phyloP scores from a whole-genome alignment of 1,139 yeast species.

The Chernovozyma sophiae-reginae region DNA sequence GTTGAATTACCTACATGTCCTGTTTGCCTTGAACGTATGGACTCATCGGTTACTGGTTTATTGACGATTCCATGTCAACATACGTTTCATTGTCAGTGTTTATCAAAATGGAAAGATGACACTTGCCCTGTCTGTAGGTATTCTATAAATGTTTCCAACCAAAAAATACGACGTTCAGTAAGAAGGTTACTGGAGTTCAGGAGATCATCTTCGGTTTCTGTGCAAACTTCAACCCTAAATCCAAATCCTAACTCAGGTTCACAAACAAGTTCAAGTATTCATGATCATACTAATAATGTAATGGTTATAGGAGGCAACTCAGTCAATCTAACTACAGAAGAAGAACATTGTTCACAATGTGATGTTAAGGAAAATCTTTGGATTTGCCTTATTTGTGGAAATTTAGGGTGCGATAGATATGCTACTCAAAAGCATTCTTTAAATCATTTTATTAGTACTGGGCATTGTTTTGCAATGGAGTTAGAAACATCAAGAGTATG shows the following conservation, averaged over 20 bases:
- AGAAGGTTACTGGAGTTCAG: constrained; percentile 31
- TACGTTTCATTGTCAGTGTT: constrained; percentile 87
- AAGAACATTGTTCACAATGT: constrained; percentile 37
- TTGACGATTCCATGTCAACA: constrained; percentile 91
- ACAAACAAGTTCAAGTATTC: not conserved
- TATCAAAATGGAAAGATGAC: constrained; percentile 87
- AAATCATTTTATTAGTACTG: constrained; percentile 70
- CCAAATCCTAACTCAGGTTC: not conserved
- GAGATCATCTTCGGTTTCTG: constrained; percentile 7
- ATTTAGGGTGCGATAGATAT: constrained; percentile 57
- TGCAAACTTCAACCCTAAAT: not conserved
- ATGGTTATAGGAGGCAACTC: not conserved
- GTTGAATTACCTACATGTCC: constrained; percentile 90
- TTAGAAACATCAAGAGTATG: constrained; percentile 80
- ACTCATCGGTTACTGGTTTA: constrained; percentile 73
- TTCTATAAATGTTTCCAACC: constrained; percentile 46
- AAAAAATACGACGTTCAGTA: constrained; percentile 30
- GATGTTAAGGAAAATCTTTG: constrained; percentile 28
- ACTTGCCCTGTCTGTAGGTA: constrained; percentile 91
- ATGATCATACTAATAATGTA: not conserved
- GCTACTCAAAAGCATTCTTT: constrained; percentile 80
- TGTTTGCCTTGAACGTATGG: constrained; percentile 89
- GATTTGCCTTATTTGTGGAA: constrained; percentile 47
- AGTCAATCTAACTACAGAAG: not conserved
- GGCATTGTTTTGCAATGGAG: constrained; percentile 94